phyloP scores from a whole-genome alignment of 2,329 filamentous ascomycete species.

The Lasiodiplodia sp. region DNA sequence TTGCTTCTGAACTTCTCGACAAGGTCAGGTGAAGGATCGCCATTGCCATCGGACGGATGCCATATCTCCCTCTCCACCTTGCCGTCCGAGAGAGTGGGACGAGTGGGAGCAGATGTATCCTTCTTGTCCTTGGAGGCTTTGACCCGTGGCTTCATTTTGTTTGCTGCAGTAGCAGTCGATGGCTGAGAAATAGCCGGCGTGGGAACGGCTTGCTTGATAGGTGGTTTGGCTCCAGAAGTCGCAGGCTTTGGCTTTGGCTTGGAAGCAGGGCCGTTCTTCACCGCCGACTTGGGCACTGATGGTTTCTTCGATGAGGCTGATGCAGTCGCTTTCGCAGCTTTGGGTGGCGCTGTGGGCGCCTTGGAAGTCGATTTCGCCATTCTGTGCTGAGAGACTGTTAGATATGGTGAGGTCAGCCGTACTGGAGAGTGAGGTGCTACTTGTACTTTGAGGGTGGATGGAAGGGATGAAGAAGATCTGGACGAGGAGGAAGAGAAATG shows the following conservation, averaged over 20 bases:
- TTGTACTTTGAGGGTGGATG: too few species aligned
- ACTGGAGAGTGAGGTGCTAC: not conserved
- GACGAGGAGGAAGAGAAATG: too few species aligned
- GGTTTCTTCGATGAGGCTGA: not conserved
- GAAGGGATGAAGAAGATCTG: too few species aligned
- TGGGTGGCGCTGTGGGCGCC: not conserved
- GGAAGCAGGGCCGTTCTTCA: not conserved
- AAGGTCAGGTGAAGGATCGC: conserved; percentile 39
- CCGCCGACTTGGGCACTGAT: not conserved
- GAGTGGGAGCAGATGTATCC: not conserved
- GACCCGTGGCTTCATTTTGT: not conserved
- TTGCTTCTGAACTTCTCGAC: conserved; percentile 36
- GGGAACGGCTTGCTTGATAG: too few species aligned
- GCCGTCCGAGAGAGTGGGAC: conserved; percentile 36
- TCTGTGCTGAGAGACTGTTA: too few species aligned
- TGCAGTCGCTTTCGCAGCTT: not conserved
- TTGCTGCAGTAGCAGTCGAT: not conserved
- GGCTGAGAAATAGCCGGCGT: not conserved
- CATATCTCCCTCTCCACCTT: conserved; percentile 46
- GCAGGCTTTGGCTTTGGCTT: not conserved
- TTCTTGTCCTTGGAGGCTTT: not conserved
- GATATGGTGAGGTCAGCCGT: not conserved
- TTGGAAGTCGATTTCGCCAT: not conserved
- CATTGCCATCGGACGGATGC: conserved; percentile 48
- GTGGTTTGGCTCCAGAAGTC: too few species aligned